Evolutionary conservation across 2,329 filamentous ascomycete genomes (phyloP), one percentile per base, ranked within the genome.

Genomic region (Monilinia polystroma): DNA sequence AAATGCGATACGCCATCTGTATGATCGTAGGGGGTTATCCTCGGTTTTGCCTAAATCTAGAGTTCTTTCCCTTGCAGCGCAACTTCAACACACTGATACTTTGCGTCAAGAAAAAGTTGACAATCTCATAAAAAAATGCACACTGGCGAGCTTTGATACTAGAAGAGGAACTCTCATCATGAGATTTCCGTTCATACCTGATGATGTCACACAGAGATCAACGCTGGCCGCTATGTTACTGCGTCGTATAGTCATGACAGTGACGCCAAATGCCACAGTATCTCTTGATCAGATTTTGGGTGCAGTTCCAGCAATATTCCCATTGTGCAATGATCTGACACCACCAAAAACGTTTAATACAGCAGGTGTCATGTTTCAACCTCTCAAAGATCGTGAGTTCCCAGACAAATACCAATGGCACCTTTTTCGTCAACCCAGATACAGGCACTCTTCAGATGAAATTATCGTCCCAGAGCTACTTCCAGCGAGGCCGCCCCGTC

Each of bases 1-100:
- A 49, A 99, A 99, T 74, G 88, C 94, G 0, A 81, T 97, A 49
- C 86, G 94, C 43, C 80, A 90, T 75, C 76, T 96, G 54, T 82
- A 85, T 26, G 79, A 81, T 35, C 78, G 83, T 5, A 78, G 88
- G 67, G 74, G 77, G 3, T 79, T 98, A 4, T 94, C 95, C 0
- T 76, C 76, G 12, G 92, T 93, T 0, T 79, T 98, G 2, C 85
- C 85, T 68, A 87, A 87, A 65, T 79, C 83, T 0, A 81, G 86
- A 0, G 81, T 97, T 6, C 77, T 94, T 2, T 77, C 79, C 0
- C 78, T 96, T 62, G 81, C 89, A 0, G 75, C 80, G 20, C 82
- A 82, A 43, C 84, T 85, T 56, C 72, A 72, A 16, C 81, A 80
- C 8, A 78, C 80, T 0, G 72, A 77, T 3, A 71, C 76, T 1